phyloP scores from a whole-genome alignment of 2,329 filamentous ascomycete genomes.

The Domatiomyces catenatus region DNA sequence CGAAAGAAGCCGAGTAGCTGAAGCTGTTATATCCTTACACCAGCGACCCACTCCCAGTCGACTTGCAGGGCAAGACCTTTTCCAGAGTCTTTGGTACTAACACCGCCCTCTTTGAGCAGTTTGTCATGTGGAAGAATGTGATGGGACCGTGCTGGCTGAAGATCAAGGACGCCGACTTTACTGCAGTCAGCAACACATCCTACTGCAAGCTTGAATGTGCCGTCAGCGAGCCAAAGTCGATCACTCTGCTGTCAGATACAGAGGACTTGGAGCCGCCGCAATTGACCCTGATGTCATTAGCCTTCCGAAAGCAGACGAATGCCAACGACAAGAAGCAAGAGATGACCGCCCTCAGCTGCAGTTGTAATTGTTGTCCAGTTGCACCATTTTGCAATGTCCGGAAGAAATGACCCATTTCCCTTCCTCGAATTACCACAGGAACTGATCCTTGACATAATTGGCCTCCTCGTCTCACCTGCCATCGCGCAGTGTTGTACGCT shows the following conservation, averaged over 20 bases:
- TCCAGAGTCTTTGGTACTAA: slow-evolving; percentile 88
- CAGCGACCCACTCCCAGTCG: slow-evolving; percentile 57
- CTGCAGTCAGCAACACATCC: slow-evolving; percentile 73
- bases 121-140: slow-evolving; percentile 95
- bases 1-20: slow-evolving; percentile 77
- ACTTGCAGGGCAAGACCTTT: slow-evolving; percentile 68
- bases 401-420: too few relatives aligned
- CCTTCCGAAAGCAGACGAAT: slow-evolving; percentile 77
- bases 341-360: too few relatives aligned
- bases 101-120: slow-evolving; percentile 90
- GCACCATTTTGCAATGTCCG: too few relatives aligned
- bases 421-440: too few relatives aligned
- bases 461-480: too few relatives aligned
- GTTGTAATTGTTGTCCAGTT: too few relatives aligned
- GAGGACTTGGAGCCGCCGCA: slow-evolving; percentile 73
- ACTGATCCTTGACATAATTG: too few relatives aligned
- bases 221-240: slow-evolving; percentile 59
- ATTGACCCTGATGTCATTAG: slow-evolving; percentile 84
- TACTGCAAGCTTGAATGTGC: slow-evolving; percentile 92
- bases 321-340: slow-evolving; percentile 91
- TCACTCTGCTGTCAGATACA: slow-evolving; percentile 57
- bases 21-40: slow-evolving; percentile 94
- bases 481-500: too few relatives aligned
- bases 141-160: slow-evolving; percentile 98
- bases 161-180: slow-evolving; percentile 73